Conservation (phyloP, 305 asterid species). For the Solanum aculeatissimum region DNA sequence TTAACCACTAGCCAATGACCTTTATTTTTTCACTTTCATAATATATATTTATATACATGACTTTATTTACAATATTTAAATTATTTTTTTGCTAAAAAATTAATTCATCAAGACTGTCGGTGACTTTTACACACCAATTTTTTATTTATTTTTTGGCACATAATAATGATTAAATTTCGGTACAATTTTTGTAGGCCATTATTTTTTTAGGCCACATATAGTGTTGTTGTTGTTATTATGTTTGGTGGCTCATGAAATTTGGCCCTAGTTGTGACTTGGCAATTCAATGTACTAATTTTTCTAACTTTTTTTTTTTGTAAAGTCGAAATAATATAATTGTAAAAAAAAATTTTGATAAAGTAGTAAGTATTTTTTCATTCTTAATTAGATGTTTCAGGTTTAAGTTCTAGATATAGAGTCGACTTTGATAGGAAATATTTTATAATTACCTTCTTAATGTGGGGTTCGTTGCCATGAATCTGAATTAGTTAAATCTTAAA, state of each 20-base stretch:
- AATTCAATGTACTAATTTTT: conserved; percentile 1
- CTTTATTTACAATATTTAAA: not conserved
- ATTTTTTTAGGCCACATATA: conserved; percentile 8
- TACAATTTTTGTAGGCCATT: conserved; percentile 9
- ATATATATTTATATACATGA: not conserved
- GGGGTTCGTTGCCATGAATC: fast-evolving
- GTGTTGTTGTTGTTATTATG: not conserved
- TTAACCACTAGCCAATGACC: not conserved
- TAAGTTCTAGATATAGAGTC: fast-evolving
- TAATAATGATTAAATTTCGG: not conserved
- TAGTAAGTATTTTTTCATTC: too few relatives aligned
- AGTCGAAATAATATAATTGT: not conserved
- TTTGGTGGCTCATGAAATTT: not conserved
- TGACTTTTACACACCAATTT: conserved; percentile 16
- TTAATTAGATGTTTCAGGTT: fast-evolving
- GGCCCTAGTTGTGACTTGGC: not conserved
- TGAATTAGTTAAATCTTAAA: not conserved
- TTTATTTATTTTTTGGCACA: not conserved
- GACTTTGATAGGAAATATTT: not conserved
- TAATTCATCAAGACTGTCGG: conserved; percentile 32
- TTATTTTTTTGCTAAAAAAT: not conserved
- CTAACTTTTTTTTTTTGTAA: not conserved
- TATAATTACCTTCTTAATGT: not conserved
- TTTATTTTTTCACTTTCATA: not conserved
- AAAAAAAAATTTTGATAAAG: not conserved